Base-by-base conservation (phyloP, 2,329 filamentous ascomycete species). In the Diaporthe helianthi region DNA sequence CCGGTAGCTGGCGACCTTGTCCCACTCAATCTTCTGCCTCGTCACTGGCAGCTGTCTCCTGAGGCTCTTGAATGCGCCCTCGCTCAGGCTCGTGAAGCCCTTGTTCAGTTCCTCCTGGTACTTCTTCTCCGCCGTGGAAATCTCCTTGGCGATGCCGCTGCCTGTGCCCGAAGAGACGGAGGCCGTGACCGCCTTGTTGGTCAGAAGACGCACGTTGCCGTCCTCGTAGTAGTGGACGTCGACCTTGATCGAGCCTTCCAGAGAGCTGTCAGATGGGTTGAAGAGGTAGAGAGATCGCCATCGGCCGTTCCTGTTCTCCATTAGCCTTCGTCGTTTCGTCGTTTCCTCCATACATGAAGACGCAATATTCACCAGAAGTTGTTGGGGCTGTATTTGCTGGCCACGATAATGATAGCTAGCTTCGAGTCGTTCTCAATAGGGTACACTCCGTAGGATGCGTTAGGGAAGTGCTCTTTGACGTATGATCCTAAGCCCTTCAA, bases 201-300 rank as follows among this genome's bases (percentile, higher is more conserved):
- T 98, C 72, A 95, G 86, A 70, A 99, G 87, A 2, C 96, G 92
- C 69, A 99, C 96, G 78, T 99, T 99, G 72, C 96, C 96, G 78
- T 99, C 97, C 83, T 99, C 96, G 83, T 99, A 99, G 86, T 99
- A 99, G 85, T 99, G 96, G 64, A 99, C 95, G 75, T 98, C 94
- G 66, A 98, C 93, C 80, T 95, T 93, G 80, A 98, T 90, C 70
- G 86, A 89, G 75, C 96, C 96, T 46, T 90, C 89, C 52, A 98
- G 83, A 58, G 84, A 84, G 73, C 85, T 85, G 1, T 87, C 87
- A n/a, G 89, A 83, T 5, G 94, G 90, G 72, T 90, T 86, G 80
- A 92, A 92, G 75, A 92, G 87, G 83, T 98, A 98, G 65, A 92
- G 86, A 58, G 93, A 94, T 76, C 96, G 92, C 93, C 96, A 99